These are phyloP conservation scores for Saraca asoca DNA, from an alignment of 331 rosid species.

Conservation along the genomic window DNA sequence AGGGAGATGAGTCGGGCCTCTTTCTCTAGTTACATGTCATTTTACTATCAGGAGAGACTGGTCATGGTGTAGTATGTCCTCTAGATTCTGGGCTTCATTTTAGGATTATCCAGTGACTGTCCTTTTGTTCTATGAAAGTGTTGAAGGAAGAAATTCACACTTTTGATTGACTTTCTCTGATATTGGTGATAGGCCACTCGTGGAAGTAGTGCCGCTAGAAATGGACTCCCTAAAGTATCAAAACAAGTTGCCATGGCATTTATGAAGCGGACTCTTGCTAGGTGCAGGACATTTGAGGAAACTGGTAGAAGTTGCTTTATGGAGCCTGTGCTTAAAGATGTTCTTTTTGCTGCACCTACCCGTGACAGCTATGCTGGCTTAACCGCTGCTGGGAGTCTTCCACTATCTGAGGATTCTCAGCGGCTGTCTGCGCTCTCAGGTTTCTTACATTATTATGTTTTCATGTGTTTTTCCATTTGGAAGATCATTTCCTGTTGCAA, in stretches of 20 bases:
- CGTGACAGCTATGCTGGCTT: constrained; percentile 41
- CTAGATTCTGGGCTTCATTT: constrained; percentile 21
- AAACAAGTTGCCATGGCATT: constrained; percentile 69
- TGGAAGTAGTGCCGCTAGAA: constrained; percentile 68
- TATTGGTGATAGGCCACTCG: constrained; percentile 74
- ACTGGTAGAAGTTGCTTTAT: constrained; percentile 70
- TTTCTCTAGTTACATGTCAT: too few species aligned
- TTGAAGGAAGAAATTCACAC: constrained; percentile 14
- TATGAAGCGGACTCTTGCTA: constrained; percentile 78
- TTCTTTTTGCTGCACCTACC: constrained; percentile 51
- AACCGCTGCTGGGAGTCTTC: constrained; percentile 36
- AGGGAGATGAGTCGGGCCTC: too few species aligned
- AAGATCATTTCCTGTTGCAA: constrained; percentile 25
- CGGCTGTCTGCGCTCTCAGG: constrained; percentile 44
- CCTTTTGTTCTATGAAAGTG: not conserved
- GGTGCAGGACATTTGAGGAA: constrained; percentile 69
- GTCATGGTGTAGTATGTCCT: not conserved
- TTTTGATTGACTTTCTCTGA: constrained; percentile 31
- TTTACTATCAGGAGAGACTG: too few species aligned
- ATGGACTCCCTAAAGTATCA: constrained; percentile 71
- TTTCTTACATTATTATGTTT: constrained; percentile 25
- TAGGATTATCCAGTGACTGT: constrained; percentile 11
- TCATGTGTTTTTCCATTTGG: constrained; percentile 17
- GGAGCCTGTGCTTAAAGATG: constrained; percentile 66
- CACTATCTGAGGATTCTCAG: constrained; percentile 42